A percentile compares a stretch with the other conserved stretches of the same genome.
These are phyloP conservation scores for Phytophthora hybrid DNA, from an alignment of 352 stramenopile genomes.

Conservation along the genomic window DNA sequence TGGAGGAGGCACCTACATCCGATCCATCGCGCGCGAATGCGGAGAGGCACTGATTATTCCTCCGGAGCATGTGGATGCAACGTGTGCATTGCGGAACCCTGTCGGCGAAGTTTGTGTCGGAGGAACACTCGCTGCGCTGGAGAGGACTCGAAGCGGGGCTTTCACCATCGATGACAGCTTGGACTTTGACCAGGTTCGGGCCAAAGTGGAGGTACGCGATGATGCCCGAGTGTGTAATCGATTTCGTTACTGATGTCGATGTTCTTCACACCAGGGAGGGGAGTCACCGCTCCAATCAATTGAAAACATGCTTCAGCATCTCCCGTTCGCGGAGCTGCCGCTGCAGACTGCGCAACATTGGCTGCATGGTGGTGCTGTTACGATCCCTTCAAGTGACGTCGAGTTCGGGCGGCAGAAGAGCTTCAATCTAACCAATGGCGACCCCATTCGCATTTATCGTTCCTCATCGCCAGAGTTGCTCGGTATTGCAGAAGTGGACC, in stretches of 20 bases:
- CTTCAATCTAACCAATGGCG: constrained; percentile 41
- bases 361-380: constrained; percentile 56
- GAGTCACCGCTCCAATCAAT: constrained; percentile 58
- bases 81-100: constrained; percentile 40
- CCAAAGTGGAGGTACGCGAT: constrained; percentile 44
- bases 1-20: constrained; percentile 86
- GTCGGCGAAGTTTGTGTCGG: constrained; percentile 56
- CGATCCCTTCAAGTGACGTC: constrained; percentile 43
- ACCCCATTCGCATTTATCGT: constrained; percentile 67
- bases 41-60: constrained; percentile 71
- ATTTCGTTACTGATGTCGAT: neutral
- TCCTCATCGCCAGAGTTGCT: constrained; percentile 45
- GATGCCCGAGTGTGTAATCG: neutral
- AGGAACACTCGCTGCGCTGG: constrained; percentile 69
- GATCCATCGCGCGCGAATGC: constrained; percentile 87
- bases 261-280: constrained; percentile 36
- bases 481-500: constrained; percentile 67
- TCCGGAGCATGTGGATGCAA: constrained; percentile 22
- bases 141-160: constrained; percentile 68
- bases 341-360: constrained; percentile 46
- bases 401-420: constrained; percentile 21
- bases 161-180: constrained; percentile 66
- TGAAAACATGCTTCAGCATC: constrained; percentile 65
- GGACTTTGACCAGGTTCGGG: constrained; percentile 64
- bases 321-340: constrained; percentile 55